A percentile compares a stretch with the other conserved stretches of the same genome.
phyloP scores from a whole-genome alignment of 306 rosid genomes.

The Erythrophleum fordii region DNA sequence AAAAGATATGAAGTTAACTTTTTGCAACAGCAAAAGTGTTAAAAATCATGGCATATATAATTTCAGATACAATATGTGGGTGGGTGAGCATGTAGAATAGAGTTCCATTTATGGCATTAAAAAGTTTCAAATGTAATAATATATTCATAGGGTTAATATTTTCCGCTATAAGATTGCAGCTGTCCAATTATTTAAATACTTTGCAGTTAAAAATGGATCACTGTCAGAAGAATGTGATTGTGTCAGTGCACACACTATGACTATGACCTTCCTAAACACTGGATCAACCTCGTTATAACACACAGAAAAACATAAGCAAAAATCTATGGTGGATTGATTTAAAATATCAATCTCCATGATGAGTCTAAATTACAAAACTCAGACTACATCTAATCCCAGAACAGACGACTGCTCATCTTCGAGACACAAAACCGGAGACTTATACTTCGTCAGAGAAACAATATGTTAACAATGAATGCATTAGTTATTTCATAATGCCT shows the following conservation, averaged over 20 bases:
- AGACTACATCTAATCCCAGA: not conserved
- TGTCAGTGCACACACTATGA: not conserved
- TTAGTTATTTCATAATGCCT: not conserved
- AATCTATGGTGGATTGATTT: not conserved
- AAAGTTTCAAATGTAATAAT: not conserved
- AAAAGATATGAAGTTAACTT: conserved; percentile 34
- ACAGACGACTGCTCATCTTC: not conserved
- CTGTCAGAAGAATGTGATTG: not conserved
- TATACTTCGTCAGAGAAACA: not conserved
- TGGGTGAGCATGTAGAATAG: not conserved
- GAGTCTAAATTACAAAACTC: not conserved
- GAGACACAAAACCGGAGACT: not conserved
- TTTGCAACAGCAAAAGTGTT: conserved; percentile 15
- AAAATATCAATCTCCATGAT: not conserved
- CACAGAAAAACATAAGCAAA: not conserved
- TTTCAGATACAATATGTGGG: not conserved
- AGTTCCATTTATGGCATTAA: not conserved
- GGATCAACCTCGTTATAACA: not conserved
- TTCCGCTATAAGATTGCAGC: not conserved
- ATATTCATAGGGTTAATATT: not conserved
- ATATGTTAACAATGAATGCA: not conserved
- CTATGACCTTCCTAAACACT: not conserved
- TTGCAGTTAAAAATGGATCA: not conserved
- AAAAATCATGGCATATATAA: not conserved
- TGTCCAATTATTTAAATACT: not conserved